Base-by-base conservation (phyloP, 2,329 filamentous ascomycete species). In the Botrytis hyacinthi region DNA sequence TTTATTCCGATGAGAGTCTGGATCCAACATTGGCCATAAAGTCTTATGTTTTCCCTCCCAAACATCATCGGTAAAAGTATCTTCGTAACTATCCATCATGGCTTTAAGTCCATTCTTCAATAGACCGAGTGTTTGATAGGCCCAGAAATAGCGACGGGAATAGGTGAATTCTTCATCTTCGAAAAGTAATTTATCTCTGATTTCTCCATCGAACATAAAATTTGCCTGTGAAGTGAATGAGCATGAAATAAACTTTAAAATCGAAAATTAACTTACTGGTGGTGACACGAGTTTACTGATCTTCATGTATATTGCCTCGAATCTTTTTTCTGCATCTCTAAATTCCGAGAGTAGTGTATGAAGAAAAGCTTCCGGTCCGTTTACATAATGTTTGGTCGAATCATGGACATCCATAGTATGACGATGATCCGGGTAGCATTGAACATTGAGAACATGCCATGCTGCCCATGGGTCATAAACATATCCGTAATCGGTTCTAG, bases 101-200 rank as follows among this genome's bases (percentile, higher is more conserved):
- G 86, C 83, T 76, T 87, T 86, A 78, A 90, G 88, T 75, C 85
- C 85, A 67, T 88, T 86, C 76, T 89, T 90, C 77, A 90, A 86
- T 48, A 88, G 86, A 51, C 87, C 87, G 5, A 90, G 84, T 4
- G 88, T 88, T 80, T 90, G 88, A 77, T 86, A 89, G 0, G 87
- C 88, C 85, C 88, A 90, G 78, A 90, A 90, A 77, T 90, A 90
- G 26, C 88, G 84, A 20, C 69, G 59, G n/a, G 69, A 71, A 0
- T 88, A 90, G 1, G 88, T 90, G 77, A 89, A 90, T 72, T 87
- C 81, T 70, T 84, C 83, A 77, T 90, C 88, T 79, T 91, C 88
- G 76, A 90, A 90, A 1, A 90, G 83, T 0, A 90, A 83, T 76
- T 86, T 85, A 80, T 89, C 88, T 20, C 89, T 84, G 8, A 89